phyloP scores from a whole-genome alignment of 164 flowering plant genomes.

The Santalum album region DNA sequence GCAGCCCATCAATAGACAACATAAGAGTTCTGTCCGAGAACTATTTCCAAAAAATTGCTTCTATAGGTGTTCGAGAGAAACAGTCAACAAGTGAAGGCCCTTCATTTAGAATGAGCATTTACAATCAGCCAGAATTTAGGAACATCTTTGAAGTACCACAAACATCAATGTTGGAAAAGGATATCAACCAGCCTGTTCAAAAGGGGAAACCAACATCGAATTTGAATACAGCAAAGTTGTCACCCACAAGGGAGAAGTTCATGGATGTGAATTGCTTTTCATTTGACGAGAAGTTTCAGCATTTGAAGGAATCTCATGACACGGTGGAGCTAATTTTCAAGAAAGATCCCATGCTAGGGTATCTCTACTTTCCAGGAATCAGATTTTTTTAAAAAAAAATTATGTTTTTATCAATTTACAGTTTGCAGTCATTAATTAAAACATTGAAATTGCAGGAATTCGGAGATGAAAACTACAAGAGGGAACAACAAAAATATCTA shows the following conservation, averaged over 20 bases:
- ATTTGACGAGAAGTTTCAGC: not conserved
- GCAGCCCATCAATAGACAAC: constrained; percentile 11
- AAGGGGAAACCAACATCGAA: not conserved
- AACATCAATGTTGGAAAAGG: not conserved
- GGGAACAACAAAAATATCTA: not conserved
- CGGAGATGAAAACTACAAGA: not conserved
- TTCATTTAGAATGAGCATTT: constrained; percentile 12
- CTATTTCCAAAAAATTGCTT: constrained; percentile 30
- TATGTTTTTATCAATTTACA: too few relatives aligned
- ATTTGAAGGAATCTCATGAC: constrained; percentile 4
- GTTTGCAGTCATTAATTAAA: not conserved
- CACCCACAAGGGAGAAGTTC: constrained; percentile 1
- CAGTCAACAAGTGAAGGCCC: constrained; percentile 4
- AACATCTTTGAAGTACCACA: constrained; percentile 8
- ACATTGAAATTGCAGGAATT: constrained; percentile 4
- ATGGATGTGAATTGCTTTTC: not conserved
- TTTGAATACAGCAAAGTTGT: not conserved
- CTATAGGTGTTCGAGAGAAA: constrained; percentile 24
- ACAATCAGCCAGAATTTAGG: constrained; percentile 10
- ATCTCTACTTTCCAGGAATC: constrained; percentile 1
- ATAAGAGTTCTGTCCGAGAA: constrained; percentile 35
- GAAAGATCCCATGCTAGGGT: not conserved
- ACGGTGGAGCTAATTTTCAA: constrained; percentile 1
- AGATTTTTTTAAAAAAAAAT: not conserved
- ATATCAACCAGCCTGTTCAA: constrained; percentile 1